These are phyloP conservation scores for Casaregolazyma suthepensis DNA, from an alignment of 1,139 yeast species.

Conservation along the genomic window DNA sequence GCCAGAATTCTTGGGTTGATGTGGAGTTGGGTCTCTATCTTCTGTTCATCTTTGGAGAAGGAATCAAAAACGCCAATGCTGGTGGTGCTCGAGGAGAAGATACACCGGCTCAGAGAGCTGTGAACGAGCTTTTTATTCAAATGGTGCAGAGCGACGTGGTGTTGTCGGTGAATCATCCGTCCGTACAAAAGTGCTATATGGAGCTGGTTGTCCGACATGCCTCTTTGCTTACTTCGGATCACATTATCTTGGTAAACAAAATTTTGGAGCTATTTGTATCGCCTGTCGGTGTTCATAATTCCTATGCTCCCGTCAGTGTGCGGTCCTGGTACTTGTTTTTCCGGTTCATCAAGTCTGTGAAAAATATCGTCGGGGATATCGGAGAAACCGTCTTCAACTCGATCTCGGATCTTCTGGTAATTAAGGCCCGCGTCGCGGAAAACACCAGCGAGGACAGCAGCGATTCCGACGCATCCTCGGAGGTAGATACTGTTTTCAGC, in stretches of 20 bases:
- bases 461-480: constrained; percentile 37
- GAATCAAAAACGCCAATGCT: constrained; percentile 66
- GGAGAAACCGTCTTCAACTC: constrained; percentile 47
- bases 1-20: constrained; percentile 54
- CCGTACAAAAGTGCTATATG: constrained; percentile 73
- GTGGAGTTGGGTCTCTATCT: constrained; percentile 84
- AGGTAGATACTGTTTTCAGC: constrained; percentile 62
- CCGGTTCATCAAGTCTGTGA: constrained; percentile 72
- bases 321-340: constrained; percentile 89
- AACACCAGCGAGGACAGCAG: constrained; percentile 32
- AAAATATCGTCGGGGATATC: constrained; percentile 49
- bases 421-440: constrained; percentile 53
- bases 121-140: constrained; percentile 51
- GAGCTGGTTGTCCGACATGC: constrained; percentile 81
- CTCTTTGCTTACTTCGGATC: constrained; percentile 47
- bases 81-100: constrained; percentile 49
- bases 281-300: constrained; percentile 73
- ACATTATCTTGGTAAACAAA: constrained; percentile 48
- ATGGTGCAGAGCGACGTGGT: constrained; percentile 54
- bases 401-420: constrained; percentile 46
- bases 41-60: constrained; percentile 71
- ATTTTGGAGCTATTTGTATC: constrained; percentile 75
- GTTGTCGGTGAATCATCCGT: constrained; percentile 50
- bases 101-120: constrained; percentile 22
- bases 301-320: constrained; percentile 54